Base-by-base conservation (phyloP, 306 rosid species). In the Acmispon strigosus region DNA sequence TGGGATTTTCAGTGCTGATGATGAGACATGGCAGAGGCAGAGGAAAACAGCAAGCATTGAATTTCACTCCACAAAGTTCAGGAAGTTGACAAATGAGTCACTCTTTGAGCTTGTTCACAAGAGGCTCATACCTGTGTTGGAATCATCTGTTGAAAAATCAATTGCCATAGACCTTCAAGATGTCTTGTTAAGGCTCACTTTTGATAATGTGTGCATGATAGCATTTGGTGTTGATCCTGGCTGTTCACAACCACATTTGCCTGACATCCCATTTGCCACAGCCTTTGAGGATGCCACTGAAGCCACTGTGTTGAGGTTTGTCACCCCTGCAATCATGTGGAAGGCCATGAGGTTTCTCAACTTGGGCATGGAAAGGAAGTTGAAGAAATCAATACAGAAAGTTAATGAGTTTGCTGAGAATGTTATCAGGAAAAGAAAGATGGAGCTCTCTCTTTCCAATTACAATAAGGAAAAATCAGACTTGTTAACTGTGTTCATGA, bases 181-280 rank as follows among this genome's bases (percentile, higher is more conserved):
- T 62, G 73, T 92, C 24, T 77, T 92, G 6, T 32, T 92, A 12
- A 80, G 98, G 72, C 68, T 92, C 17, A 92, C 98, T 12, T 92
- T 92, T 56, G 98, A 92, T 39, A 89, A 92, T 53, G 90, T 92
- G 0, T 92, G 98, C 58, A 83, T 92, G 90, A 86, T 92, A n/a
- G 98, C 98, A 0, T 92, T 89, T 22, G 98, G 98, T 13, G 95
- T 82, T 14, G 96, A 92, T 64, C 96, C 98, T 2, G 95, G 98
- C 37, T 92, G 98, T 57, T 82, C 85, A 71, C 49, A 70, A 29
- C 68, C 45, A 1, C 83, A 82, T n/a, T 79, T 87, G 48, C 90
- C 95, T 2, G 69, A 72, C 16, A 89, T 92, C 8, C 86, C 92
- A 7, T 92, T 92, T 66, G 98, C 98, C 5, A 80, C 53, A 48